Evolutionary conservation across 495 filamentous ascomycete genomes (phyloP), one percentile per base, ranked within the genome.

Genomic region (Evernia prunastri): DNA sequence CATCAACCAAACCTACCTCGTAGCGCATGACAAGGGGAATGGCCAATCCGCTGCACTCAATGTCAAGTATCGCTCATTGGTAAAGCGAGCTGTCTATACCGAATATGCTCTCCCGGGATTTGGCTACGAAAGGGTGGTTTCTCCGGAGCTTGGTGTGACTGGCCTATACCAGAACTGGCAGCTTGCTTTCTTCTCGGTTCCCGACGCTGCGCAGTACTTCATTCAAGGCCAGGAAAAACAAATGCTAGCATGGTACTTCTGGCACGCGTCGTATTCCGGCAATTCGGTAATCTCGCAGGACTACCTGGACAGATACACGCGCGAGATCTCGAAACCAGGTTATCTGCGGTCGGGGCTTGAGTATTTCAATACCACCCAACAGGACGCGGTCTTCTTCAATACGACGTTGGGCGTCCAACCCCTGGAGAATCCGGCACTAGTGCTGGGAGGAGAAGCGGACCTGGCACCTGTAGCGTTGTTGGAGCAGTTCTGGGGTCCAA

Each of bases 111-210:
- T 51, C 27, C 45, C 23, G 13, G 45, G 45, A 4, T 51, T 51
- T 29, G 45, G 45, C 23, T 51, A 51, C 23, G 45, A 51, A 7
- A 27, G 15, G 4, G 11, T 51, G 1, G 10, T 49, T 13, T 51
- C 45, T 51, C 45, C 45, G 5, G 45, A 51, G 23, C 45, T 51
- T 15, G 45, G 45, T 27, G 45, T 51, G 23, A 51, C 45, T 15
- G 45, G 45, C 11, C 23, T 51, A 10, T 51, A 51, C 23, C 45
- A 51, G 25, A 51, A 51, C 45, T 51, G 45, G 45, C 45, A 51
- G 25, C 45, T 51, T 6, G 45, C 45, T 23, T 51, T 51, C 27
- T 51, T 51, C 45, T 51, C 45, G 23, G 45, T 51, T 17, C 45
- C 45, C 11, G 45, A 51, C 18, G 45, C 45, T 29, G 45, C 45